Evolutionary conservation across 129 eudicot species (phyloP).

Genomic region (Chrysanthemum seticuspe): DNA sequence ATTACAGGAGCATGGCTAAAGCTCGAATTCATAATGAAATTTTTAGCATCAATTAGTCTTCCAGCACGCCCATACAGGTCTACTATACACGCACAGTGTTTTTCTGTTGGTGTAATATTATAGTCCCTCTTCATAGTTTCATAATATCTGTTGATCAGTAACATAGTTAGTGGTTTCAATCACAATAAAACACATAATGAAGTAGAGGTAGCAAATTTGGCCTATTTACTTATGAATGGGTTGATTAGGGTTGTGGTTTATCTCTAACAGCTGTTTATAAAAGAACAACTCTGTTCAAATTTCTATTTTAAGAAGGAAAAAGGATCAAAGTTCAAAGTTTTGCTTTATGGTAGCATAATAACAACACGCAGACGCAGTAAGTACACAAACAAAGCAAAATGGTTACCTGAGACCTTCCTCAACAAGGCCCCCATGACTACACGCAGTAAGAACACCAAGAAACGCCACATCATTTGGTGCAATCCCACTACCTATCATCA

Average conservation of each 20-base stretch:
- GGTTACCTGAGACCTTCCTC: slow-evolving; percentile 44
- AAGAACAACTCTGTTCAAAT: not conserved
- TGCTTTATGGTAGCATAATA: too few relatives aligned
- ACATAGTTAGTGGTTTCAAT: slow-evolving; percentile 9
- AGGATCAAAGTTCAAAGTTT: not conserved
- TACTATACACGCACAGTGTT: slow-evolving; percentile 46
- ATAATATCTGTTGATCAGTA: slow-evolving; percentile 30
- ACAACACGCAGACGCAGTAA: too few relatives aligned
- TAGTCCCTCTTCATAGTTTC: slow-evolving; percentile 42
- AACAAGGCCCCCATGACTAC: slow-evolving; percentile 58
- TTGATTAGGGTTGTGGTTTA: not conserved
- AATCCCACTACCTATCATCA: slow-evolving; percentile 36
- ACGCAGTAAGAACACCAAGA: slow-evolving; percentile 57
- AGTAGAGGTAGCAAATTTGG: not conserved
- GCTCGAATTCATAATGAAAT: slow-evolving; percentile 34
- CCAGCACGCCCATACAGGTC: slow-evolving; percentile 49
- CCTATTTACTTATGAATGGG: not conserved
- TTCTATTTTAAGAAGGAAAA: not conserved
- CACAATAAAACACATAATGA: not conserved
- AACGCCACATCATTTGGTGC: slow-evolving; percentile 43
- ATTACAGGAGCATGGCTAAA: slow-evolving; percentile 33
- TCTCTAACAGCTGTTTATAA: not conserved
- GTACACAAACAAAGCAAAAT: not conserved
- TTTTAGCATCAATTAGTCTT: slow-evolving; percentile 43
- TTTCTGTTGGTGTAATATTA: slow-evolving; percentile 40